Conservation (phyloP, 139 green algal genomes). For the Tetraselmis striata region DNA sequence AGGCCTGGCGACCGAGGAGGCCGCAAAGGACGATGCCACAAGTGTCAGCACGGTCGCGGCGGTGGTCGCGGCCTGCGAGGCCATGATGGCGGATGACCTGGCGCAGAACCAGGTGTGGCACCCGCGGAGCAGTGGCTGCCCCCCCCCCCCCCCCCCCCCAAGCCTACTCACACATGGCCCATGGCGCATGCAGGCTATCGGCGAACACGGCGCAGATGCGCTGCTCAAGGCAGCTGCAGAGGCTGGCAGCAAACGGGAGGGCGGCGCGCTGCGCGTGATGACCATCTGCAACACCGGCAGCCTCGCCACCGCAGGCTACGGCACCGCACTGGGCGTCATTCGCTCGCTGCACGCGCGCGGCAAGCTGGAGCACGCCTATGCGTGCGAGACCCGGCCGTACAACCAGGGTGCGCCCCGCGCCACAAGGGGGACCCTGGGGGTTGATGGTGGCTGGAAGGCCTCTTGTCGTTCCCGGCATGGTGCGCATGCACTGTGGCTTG, state of each 20-base stretch:
- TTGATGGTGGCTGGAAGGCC: neutral
- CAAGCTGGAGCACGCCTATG: slow-evolving; percentile 73
- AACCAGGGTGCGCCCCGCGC: slow-evolving; percentile 71
- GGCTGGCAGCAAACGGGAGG: slow-evolving; percentile 15
- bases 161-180: neutral
- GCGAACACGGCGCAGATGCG: slow-evolving; percentile 59
- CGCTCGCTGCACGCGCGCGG: slow-evolving; percentile 66
- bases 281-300: slow-evolving; percentile 97
- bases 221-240: slow-evolving; percentile 46
- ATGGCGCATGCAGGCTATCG: slow-evolving; percentile 78
- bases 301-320: slow-evolving; percentile 83
- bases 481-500: too few relatives aligned
- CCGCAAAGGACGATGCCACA: slow-evolving; percentile 26
- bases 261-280: slow-evolving; percentile 62
- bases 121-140: too few relatives aligned
- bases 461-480: neutral
- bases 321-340: slow-evolving; percentile 90
- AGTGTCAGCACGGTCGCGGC: slow-evolving; percentile 38
- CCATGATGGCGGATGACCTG: slow-evolving; percentile 76
- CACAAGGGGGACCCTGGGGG: neutral
- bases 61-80: slow-evolving; percentile 63
- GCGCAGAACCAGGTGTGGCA: slow-evolving; percentile 57
- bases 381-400: slow-evolving; percentile 90
- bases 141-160: too few relatives aligned
- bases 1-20: slow-evolving; percentile 26